Conservation (phyloP, 768 basidiomycete species). For the Pleurotus sapidus region DNA sequence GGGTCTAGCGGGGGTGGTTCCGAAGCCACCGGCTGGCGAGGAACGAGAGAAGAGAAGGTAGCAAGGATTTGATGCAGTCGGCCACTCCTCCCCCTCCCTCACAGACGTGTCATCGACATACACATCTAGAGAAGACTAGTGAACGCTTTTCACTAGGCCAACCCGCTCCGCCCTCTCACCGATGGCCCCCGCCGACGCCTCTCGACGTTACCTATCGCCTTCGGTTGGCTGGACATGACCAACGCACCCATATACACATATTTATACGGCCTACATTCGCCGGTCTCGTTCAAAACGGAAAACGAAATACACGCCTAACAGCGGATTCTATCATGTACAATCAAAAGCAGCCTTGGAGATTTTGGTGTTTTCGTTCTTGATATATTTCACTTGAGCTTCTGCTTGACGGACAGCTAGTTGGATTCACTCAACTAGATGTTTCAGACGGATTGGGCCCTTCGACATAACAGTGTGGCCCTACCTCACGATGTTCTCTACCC, state of each 20-base stretch:
- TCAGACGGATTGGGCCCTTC: not conserved
- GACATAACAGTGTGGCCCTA: not conserved
- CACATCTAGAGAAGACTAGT: not conserved
- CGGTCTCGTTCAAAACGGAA: not conserved
- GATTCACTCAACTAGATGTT: not conserved
- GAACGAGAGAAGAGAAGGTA: conserved; percentile 11
- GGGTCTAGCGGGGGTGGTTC: conserved; percentile 70
- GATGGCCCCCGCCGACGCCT: too few species aligned
- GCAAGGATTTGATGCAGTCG: not conserved
- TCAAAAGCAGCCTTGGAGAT: not conserved
- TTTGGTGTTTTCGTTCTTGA: not conserved
- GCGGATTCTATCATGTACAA: not conserved
- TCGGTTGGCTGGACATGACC: not conserved
- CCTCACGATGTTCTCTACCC: not conserved
- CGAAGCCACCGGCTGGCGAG: conserved; percentile 51
- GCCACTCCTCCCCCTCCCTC: not conserved
- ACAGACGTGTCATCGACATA: not conserved
- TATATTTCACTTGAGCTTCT: not conserved
- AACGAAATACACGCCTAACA: not conserved
- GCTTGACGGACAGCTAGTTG: not conserved
- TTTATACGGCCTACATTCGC: not conserved
- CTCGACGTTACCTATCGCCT: not conserved
- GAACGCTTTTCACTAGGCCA: too few species aligned
- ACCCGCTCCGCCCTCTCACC: too few species aligned
- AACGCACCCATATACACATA: not conserved